Percentiles rank a stretch among this genome's conserved stretches.
These are phyloP conservation scores for Penicillium coffeae DNA, from an alignment of 495 filamentous ascomycete genomes.

Conservation along the genomic window DNA sequence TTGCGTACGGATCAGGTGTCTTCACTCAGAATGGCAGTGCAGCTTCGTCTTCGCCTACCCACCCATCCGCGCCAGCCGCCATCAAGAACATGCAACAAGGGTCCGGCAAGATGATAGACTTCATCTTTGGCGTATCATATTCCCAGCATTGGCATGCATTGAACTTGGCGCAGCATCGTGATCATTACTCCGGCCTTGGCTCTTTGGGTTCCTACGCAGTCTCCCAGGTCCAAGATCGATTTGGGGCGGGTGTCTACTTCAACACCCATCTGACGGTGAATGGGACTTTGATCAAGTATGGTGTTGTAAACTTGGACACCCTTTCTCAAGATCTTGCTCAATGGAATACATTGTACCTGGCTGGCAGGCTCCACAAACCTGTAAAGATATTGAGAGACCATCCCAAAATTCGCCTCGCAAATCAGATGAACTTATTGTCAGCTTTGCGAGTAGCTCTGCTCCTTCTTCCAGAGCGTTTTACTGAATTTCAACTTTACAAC, in stretches of 20 bases:
- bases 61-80: slow-evolving; percentile 72
- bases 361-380: slow-evolving; percentile 91
- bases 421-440: slow-evolving; percentile 91
- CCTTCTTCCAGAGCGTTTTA: slow-evolving; percentile 77
- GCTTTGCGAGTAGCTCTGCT: slow-evolving; percentile 86
- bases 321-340: slow-evolving; percentile 78
- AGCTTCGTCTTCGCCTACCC: slow-evolving; percentile 48
- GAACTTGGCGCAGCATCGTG: slow-evolving; percentile 80
- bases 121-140: slow-evolving; percentile 93
- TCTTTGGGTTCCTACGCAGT: slow-evolving; percentile 79
- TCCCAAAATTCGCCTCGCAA: slow-evolving; percentile 82
- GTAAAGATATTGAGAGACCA: slow-evolving; percentile 97
- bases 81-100: slow-evolving; percentile 79
- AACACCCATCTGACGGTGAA: slow-evolving; percentile 96
- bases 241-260: slow-evolving; percentile 94
- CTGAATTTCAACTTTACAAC: slow-evolving; percentile 80
- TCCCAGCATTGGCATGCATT: slow-evolving; percentile 96
- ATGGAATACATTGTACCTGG: slow-evolving; percentile 92
- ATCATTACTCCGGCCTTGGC: slow-evolving; percentile 89
- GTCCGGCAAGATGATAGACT: slow-evolving; percentile 93
- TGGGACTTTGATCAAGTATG: slow-evolving; percentile 94
- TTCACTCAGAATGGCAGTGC: slow-evolving; percentile 69
- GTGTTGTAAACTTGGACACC: slow-evolving; percentile 87
- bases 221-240: slow-evolving; percentile 77
- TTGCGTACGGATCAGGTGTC: slow-evolving; percentile 95